Conservation (phyloP, 257 asterid species). For the Solanum sparsipilum region DNA sequence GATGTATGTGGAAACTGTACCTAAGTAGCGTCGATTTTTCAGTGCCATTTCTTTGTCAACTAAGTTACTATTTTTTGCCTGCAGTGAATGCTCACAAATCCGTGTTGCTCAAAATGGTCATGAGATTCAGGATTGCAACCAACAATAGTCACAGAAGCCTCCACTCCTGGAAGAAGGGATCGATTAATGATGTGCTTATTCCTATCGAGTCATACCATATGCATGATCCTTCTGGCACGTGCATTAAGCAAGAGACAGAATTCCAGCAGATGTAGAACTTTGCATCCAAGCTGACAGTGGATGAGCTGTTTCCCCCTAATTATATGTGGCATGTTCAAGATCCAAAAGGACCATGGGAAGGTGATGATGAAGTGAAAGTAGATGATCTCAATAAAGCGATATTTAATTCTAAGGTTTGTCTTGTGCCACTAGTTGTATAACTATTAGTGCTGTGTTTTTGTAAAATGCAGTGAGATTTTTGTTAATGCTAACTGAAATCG, state of each 20-base stretch:
- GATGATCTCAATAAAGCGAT: background rate
- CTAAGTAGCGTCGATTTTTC: background rate
- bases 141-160: conserved; percentile 50
- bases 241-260: conserved; percentile 78
- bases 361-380: background rate
- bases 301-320: conserved; percentile 72
- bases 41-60: background rate
- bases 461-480: background rate
- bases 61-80: conserved; percentile 5
- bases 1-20: background rate
- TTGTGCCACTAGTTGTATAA: no score
- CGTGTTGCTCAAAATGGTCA: conserved; percentile 58
- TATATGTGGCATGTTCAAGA: background rate
- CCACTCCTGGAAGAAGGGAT: conserved; percentile 63
- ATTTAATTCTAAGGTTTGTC: background rate
- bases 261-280: conserved; percentile 76
- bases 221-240: conserved; percentile 33
- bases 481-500: background rate
- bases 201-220: conserved; percentile 45
- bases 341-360: background rate
- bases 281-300: conserved; percentile 94
- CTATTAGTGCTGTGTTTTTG: background rate
- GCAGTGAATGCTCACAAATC: conserved; percentile 80
- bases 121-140: conserved; percentile 56
- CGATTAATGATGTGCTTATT: conserved; percentile 10